These are phyloP conservation scores for Solanum chmielewskii DNA, from an alignment of 257 asterid genomes.

Conservation along the genomic window DNA sequence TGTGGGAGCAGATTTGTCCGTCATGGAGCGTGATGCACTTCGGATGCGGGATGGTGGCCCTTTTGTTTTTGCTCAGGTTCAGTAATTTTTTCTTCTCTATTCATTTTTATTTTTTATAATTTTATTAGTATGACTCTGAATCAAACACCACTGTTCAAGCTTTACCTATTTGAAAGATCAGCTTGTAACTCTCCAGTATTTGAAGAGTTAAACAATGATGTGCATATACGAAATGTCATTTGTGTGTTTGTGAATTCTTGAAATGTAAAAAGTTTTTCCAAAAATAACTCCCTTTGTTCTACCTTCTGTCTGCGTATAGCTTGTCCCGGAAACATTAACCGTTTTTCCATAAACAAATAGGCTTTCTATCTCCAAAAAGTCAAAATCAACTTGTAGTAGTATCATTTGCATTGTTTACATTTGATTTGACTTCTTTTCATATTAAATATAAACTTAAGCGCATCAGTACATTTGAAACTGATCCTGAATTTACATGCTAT, in stretches of 20 bases:
- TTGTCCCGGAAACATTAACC: neutral
- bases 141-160: neutral
- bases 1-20: conserved; percentile 78
- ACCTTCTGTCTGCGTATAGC: neutral
- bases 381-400: neutral
- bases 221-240: neutral
- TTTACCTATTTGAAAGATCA: neutral
- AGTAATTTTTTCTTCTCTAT: neutral
- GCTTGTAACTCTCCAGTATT: neutral
- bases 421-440: neutral
- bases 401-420: neutral
- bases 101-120: neutral
- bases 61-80: conserved; percentile 88
- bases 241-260: neutral
- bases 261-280: neutral
- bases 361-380: neutral
- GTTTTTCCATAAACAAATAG: neutral
- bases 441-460: neutral
- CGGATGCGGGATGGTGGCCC: conserved; percentile 99
- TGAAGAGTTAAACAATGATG: neutral
- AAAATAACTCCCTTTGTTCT: neutral
- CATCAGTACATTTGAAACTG: neutral
- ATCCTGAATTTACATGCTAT: neutral
- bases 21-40: conserved; percentile 94
- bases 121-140: neutral